Base-by-base conservation (phyloP, 768 basidiomycete genomes). In the Tulasnella calospora region DNA sequence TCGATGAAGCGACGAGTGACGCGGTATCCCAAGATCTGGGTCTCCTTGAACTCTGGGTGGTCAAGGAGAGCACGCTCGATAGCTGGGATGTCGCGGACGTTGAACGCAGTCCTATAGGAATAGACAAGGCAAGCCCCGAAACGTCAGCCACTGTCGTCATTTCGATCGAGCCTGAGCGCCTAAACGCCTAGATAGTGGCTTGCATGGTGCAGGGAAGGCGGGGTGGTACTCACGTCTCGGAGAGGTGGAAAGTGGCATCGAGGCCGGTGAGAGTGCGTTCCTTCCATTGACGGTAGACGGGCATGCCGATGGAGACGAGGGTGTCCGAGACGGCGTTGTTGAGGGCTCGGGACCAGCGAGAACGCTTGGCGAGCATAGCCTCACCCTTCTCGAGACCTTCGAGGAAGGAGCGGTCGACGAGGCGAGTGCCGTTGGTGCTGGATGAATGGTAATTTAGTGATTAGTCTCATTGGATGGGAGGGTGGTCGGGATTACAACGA, bases 1-100 rank as follows among this genome's bases (percentile, higher is more conserved):
- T 72, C 71, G 21, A 72, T 72, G 71, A 72, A 72, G 36, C 71
- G 36, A 8, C 71, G 36, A 23, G 71, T 72, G 36, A 72, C 41
- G 36, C 71, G 71, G 44, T 72, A 72, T 19, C 44, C 44, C 71
- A 40, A 40, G 38, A 72, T 30, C 44, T 72, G 71, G 21, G 44
- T 46, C 71, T 72, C 71, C 36, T 72, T 46, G 44, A 72, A 72
- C 13, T 72, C 71, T 9, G 71, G 71, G 44, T 72, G 17, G n/a
- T 46, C 38, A 15, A 72, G 71, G 27, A 72, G 71, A 41, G 71
- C 71, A 23, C 71, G 71, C 71, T 72, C 71, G 36, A 72, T 72
- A 23, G 17, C 23, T 23, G 71, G 71, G 36, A 72, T 72, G 44
- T 72, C 71, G 44, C 71, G 38, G 12, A 46, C 71, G 38, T 40